Percentiles rank a stretch among this genome's conserved stretches.
phyloP scores from a whole-genome alignment of 1,139 yeast species.

The Debaryomyces nepalensis region DNA sequence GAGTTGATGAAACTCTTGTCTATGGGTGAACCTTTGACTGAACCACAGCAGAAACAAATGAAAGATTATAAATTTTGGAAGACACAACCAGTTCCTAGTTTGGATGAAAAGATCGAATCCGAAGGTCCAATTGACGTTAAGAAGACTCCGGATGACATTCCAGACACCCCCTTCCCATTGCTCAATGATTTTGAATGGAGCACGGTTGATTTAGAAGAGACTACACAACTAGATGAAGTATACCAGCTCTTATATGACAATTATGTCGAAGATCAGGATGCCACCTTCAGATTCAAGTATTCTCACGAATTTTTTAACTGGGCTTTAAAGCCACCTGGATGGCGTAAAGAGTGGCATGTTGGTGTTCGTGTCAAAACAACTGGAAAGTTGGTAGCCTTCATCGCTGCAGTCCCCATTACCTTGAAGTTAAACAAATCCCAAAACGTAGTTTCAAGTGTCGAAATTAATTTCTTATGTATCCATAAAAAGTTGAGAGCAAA shows the following conservation, averaged over 20 bases:
- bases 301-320: slow-evolving; percentile 82
- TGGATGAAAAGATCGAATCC: slow-evolving; percentile 63
- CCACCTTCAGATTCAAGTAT: slow-evolving; percentile 89
- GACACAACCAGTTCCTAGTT: slow-evolving; percentile 90
- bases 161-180: slow-evolving; percentile 70
- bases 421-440: slow-evolving; percentile 62
- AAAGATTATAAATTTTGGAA: slow-evolving; percentile 96
- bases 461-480: slow-evolving; percentile 90
- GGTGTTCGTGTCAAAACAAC: slow-evolving; percentile 87
- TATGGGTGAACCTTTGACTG: slow-evolving; percentile 58
- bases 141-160: slow-evolving; percentile 73
- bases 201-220: slow-evolving; percentile 67
- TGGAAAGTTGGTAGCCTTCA: slow-evolving; percentile 84
- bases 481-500: slow-evolving; percentile 94
- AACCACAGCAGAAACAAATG: slow-evolving; percentile 67
- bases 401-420: slow-evolving; percentile 84
- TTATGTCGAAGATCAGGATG: slow-evolving; percentile 93
- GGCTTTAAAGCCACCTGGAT: slow-evolving; percentile 96
- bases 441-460: slow-evolving; percentile 65
- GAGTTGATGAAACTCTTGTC: slow-evolving; percentile 55
- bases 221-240: slow-evolving; percentile 69
- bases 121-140: slow-evolving; percentile 84
- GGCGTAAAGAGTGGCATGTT: slow-evolving; percentile 86
- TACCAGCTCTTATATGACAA: slow-evolving; percentile 81
- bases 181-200: slow-evolving; percentile 88